Evolutionary conservation across 331 rosid species (phyloP), one percentile per base, ranked within the genome.

Genomic region (Quercus phellos): DNA sequence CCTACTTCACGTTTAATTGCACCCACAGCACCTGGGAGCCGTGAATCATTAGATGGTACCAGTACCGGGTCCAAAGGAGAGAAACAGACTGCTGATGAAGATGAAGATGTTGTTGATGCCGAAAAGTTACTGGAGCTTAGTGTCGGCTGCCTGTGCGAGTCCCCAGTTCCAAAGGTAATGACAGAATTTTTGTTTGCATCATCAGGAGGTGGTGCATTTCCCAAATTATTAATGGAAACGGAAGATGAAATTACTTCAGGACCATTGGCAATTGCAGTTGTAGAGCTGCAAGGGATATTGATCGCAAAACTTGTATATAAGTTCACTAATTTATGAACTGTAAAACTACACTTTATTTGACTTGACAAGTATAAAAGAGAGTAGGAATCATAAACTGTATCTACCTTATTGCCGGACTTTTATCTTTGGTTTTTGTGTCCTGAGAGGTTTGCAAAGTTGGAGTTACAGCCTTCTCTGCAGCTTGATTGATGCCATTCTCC

Each of bases 401-500:
- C 80, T 80, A 94, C 98, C 94, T 86, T 71, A 88, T 77, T 80
- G 74, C 87, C 16, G 86, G 75, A 80, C 74, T 83, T 83, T 87
- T 86, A 80, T 87, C 99, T 78, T 87, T 89, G 78, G 74, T 80
- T 77, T 84, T 84, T 61, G 76, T 84, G 85, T 89, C 97, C 54
- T 81, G 90, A 81, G 90, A 85, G 78, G 84, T 83, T 51, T 85
- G 79, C 79, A 79, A 59, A 74, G 85, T 79, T 24, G 82, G 83
- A 72, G 42, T 78, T 63, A 73, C 55, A 76, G 77, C 83, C 87
- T 91, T 95, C 88, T 89, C 98, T 51, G 78, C 79, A 50, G 77
- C 83, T 87, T 83, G 94, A 82, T 73, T 87, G 68, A 80, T 54
- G 73, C 98, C 97, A 85, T 82, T 87, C 80, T 88, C 94, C 73